These are phyloP conservation scores for Afroboletus lepidellus DNA, from an alignment of 1,284 basidiomycete species.

Conservation along the genomic window DNA sequence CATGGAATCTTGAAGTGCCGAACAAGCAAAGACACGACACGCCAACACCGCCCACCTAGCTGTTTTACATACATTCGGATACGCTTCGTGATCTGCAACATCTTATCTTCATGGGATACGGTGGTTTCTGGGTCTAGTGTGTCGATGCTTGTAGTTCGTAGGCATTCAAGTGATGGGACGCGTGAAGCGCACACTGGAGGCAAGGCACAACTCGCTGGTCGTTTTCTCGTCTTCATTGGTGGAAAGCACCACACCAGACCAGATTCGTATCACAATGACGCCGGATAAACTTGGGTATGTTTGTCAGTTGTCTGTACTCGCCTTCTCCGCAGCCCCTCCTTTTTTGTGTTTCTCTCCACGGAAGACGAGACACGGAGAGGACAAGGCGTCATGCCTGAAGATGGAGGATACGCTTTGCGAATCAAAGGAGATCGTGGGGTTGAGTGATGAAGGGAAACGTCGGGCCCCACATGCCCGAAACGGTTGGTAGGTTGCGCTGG, in stretches of 20 bases:
- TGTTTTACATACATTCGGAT: no score
- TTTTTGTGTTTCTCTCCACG: constrained; percentile 87
- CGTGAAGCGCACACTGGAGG: constrained; percentile 39
- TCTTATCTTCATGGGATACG: no score
- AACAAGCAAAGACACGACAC: no score
- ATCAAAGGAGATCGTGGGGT: constrained; percentile 73
- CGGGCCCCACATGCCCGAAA: constrained; percentile 69
- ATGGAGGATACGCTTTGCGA: constrained; percentile 76
- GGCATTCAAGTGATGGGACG: constrained; percentile 31
- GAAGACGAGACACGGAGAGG: constrained; percentile 73
- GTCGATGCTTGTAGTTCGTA: constrained; percentile 17
- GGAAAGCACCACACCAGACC: constrained; percentile 68
- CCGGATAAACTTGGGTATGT: constrained; percentile 81
- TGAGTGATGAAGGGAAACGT: constrained; percentile 77
- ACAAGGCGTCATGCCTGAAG: constrained; percentile 67
- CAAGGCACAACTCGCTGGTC: constrained; percentile 26
- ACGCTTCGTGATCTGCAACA: no score
- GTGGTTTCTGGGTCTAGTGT: no score
- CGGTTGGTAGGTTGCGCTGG: constrained; percentile 88
- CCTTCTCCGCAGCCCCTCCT: constrained; percentile 61
- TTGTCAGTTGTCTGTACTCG: constrained; percentile 78
- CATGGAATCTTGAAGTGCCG: no score
- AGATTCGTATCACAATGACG: constrained; percentile 79
- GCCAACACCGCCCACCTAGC: no score
- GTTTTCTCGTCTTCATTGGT: constrained; percentile 21